Percentiles rank a stretch among this genome's conserved stretches.
Conservation (phyloP, 192 early-diverging fungal species). For the Umbelopsis sp. region DNA sequence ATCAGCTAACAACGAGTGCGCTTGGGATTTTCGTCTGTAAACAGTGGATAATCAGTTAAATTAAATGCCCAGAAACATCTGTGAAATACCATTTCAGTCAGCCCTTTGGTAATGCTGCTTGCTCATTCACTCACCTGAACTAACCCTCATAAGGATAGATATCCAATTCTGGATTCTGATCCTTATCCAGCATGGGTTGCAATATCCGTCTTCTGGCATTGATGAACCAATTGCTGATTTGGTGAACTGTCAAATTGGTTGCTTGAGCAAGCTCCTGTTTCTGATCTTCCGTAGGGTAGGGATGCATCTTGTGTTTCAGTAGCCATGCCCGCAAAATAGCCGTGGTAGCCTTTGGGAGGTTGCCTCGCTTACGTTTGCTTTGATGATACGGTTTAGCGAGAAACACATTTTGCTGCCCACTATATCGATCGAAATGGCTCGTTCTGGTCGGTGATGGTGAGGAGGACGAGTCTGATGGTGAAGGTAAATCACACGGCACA, state of each 20-base stretch:
- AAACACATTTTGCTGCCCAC: conserved; percentile 1
- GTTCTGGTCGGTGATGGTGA: conserved; percentile 8
- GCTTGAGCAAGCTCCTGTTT: conserved; percentile 41
- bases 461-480: conserved; percentile 13
- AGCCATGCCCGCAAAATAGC: conserved; percentile 51
- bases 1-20: too few relatives aligned
- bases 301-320: conserved; percentile 45
- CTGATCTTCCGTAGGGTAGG: conserved; percentile 54
- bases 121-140: background rate
- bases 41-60: too few relatives aligned
- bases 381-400: conserved; percentile 15
- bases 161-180: conserved; percentile 24
- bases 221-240: conserved; percentile 63
- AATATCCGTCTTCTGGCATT: conserved; percentile 54
- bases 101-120: background rate
- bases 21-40: too few relatives aligned
- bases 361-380: conserved; percentile 36
- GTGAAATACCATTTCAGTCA: background rate
- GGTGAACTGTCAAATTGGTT: conserved; percentile 52
- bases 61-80: too few relatives aligned
- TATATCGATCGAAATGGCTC: background rate
- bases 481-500: conserved; percentile 14
- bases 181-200: conserved; percentile 48
- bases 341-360: conserved; percentile 39
- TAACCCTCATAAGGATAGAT: conserved; percentile 19